Conservation (phyloP, 352 stramenopile species). For the Globisporangium megalacanthum region DNA sequence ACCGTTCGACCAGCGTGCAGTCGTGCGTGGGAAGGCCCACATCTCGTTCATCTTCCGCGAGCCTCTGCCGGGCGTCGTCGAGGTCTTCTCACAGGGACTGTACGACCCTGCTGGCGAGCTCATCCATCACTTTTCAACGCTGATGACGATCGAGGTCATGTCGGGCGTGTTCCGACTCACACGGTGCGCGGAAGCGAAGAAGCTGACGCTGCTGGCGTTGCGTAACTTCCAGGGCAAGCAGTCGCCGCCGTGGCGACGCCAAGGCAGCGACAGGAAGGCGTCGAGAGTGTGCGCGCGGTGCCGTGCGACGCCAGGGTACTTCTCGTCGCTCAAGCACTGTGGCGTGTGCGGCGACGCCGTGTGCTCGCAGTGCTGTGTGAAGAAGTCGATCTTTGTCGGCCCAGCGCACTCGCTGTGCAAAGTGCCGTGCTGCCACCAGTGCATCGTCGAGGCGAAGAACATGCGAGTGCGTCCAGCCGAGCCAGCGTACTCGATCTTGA, state of each 20-base stretch:
- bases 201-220: constrained; percentile 35
- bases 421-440: constrained; percentile 1
- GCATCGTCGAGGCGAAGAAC: constrained; percentile 10
- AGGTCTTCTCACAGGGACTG: constrained; percentile 33
- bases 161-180: constrained; percentile 21
- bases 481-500: constrained; percentile 20
- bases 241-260: not conserved
- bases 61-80: constrained; percentile 22
- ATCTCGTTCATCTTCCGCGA: constrained; percentile 36
- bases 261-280: constrained; percentile 2
- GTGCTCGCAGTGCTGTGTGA: constrained; percentile 21
- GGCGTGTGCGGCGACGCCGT: constrained; percentile 16
- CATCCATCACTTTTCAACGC: constrained; percentile 16
- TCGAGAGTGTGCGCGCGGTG: constrained; percentile 18
- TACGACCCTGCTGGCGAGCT: constrained; percentile 40
- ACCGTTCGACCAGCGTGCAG: constrained; percentile 19
- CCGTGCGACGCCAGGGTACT: constrained; percentile 6
- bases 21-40: constrained; percentile 25
- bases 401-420: not conserved
- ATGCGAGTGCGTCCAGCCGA: constrained; percentile 22
- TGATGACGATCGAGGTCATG: constrained; percentile 19
- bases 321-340: constrained; percentile 14
- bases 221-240: constrained; percentile 21
- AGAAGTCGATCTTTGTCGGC: constrained; percentile 24
- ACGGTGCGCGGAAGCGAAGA: constrained; percentile 43